Conservation (phyloP, 257 asterid genomes). For the Anisodus tanguticus region DNA sequence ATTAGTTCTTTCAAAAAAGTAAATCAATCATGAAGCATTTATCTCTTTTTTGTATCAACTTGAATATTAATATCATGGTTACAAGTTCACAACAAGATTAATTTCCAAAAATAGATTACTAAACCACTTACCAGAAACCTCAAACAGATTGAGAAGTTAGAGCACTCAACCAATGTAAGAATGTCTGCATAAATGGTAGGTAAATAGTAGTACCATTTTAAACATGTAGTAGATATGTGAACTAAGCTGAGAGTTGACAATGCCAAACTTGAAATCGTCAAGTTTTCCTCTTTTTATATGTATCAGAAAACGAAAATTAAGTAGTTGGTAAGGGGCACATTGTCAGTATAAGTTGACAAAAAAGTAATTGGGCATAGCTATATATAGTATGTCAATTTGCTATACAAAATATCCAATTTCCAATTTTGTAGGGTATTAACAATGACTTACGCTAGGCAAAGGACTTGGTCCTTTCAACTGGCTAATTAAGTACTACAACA, state of each 20-base stretch:
- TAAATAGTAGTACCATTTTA: background rate
- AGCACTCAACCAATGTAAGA: background rate
- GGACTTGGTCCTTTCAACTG: background rate
- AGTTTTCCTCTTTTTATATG: conserved; percentile 18
- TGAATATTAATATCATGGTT: too few relatives aligned
- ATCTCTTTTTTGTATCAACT: too few relatives aligned
- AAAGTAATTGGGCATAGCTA: background rate
- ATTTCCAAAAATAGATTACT: too few relatives aligned
- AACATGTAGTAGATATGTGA: background rate
- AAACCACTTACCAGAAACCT: too few relatives aligned
- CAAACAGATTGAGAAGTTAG: background rate
- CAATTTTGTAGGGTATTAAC: background rate
- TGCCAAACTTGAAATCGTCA: background rate
- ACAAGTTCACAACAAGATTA: too few relatives aligned
- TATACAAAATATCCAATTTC: background rate
- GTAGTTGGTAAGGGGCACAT: background rate
- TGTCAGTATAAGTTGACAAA: conserved; percentile 12
- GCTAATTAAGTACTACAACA: background rate
- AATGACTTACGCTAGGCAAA: background rate
- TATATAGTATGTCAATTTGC: conserved; percentile 14
- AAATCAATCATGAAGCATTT: too few relatives aligned
- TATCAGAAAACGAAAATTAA: background rate
- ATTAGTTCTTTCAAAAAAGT: background rate
- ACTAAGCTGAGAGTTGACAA: background rate
- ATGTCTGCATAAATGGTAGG: background rate